These are phyloP conservation scores for Phytophthora foliorum DNA, from an alignment of 352 stramenopile genomes.

Conservation along the genomic window DNA sequence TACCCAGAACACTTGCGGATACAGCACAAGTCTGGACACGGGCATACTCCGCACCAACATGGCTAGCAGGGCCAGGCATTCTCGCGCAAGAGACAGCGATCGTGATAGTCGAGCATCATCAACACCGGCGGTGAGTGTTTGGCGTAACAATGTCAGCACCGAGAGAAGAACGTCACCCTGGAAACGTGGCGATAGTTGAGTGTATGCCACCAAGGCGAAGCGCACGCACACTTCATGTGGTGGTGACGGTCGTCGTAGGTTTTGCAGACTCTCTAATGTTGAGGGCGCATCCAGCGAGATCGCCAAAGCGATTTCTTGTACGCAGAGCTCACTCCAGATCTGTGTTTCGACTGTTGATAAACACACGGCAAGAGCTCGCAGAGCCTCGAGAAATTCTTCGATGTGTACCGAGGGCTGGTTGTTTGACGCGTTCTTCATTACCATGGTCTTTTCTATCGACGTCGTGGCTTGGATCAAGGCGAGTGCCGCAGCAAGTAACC, in stretches of 20 bases:
- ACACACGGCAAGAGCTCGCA: constrained; percentile 36
- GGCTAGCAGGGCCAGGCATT: constrained; percentile 55
- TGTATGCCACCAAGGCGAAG: constrained; percentile 69
- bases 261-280: constrained; percentile 7
- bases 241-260: constrained; percentile 4
- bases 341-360: constrained; percentile 40
- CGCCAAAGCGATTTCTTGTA: constrained; percentile 62
- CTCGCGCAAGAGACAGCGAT: constrained; percentile 42
- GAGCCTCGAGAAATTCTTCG: constrained; percentile 24
- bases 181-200: constrained; percentile 57
- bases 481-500: constrained; percentile 22
- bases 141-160: constrained; percentile 60
- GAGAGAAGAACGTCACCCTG: constrained; percentile 70
- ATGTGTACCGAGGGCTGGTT: constrained; percentile 7
- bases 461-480: constrained; percentile 27
- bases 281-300: constrained; percentile 38
- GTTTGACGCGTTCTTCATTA: neutral
- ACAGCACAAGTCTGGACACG: constrained; percentile 62
- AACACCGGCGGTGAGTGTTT: constrained; percentile 25
- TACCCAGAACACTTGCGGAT: constrained; percentile 82
- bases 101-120: constrained; percentile 18
- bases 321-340: constrained; percentile 67
- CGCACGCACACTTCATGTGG: constrained; percentile 46
- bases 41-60: constrained; percentile 63
- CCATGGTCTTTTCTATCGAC: neutral